These are phyloP conservation scores for Rhypophila decipiens DNA, from an alignment of 495 filamentous ascomycete species.

Conservation along the genomic window DNA sequence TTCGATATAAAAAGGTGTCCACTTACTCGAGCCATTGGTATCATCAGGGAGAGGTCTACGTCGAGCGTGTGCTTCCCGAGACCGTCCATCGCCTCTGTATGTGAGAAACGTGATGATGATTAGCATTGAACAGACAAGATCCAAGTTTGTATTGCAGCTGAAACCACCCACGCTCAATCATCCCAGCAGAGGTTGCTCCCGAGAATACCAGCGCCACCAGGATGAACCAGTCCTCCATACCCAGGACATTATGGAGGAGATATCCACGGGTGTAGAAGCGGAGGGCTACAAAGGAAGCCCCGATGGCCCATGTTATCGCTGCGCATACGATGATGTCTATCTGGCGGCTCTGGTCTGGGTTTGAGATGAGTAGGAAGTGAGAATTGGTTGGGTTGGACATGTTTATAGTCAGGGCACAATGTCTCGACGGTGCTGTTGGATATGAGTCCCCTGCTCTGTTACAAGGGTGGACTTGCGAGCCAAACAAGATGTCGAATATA, in stretches of 20 bases:
- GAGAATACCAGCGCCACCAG: slow-evolving; percentile 15
- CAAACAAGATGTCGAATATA: too few species aligned
- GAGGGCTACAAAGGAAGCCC: slow-evolving; percentile 14
- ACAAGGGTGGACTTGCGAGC: too few species aligned
- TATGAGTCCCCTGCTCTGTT: too few species aligned
- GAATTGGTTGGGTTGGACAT: too few species aligned
- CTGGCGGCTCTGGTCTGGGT: slow-evolving; percentile 14
- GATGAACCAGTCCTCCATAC: slow-evolving; percentile 23
- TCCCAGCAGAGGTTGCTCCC: slow-evolving; percentile 11
- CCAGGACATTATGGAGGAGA: slow-evolving; percentile 13
- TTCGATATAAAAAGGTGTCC: neutral
- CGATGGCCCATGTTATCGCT: slow-evolving; percentile 13
- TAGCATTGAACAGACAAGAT: neutral
- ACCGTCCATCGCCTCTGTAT: slow-evolving; percentile 14
- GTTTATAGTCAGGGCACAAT: too few species aligned
- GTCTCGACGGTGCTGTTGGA: too few species aligned
- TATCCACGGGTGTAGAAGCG: slow-evolving; percentile 19
- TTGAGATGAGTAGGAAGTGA: slow-evolving; percentile 11
- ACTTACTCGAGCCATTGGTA: slow-evolving; percentile 12
- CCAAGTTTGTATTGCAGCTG: too few species aligned
- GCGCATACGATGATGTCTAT: slow-evolving; percentile 19
- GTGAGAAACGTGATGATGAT: neutral
- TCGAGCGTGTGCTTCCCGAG: slow-evolving; percentile 17
- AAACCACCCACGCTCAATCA: slow-evolving; percentile 15
- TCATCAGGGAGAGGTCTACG: slow-evolving; percentile 5